Conservation (phyloP, 2,329 filamentous ascomycete species). For the Harringtonia lauricola region DNA sequence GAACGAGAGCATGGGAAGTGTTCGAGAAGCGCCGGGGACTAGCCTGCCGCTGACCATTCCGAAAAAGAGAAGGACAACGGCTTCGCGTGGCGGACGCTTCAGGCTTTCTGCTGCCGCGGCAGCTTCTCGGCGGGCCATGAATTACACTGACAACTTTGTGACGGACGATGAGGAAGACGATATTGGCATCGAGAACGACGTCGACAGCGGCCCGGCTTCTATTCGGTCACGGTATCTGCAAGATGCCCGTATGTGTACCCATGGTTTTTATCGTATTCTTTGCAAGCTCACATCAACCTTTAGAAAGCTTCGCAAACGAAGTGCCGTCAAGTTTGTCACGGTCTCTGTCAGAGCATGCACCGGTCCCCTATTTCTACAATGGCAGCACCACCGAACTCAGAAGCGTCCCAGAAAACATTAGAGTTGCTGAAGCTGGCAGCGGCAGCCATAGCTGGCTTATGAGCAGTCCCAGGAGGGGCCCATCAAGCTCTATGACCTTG, state of each 20-base stretch:
- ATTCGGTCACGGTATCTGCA: not conserved
- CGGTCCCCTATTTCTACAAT: too few relatives aligned
- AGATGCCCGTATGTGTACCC: not conserved
- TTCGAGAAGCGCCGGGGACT: conserved; percentile 12
- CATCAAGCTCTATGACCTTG: not conserved
- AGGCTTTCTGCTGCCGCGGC: not conserved
- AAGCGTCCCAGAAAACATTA: too few relatives aligned
- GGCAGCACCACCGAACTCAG: not conserved
- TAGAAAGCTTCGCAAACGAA: too few relatives aligned
- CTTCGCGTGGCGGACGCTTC: conserved; percentile 4
- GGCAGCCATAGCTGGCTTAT: not conserved
- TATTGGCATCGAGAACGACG: not conserved
- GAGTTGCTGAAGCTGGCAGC: too few relatives aligned
- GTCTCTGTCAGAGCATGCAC: too few relatives aligned
- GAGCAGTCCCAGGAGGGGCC: not conserved
- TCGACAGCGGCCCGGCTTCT: not conserved
- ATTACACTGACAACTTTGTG: conserved; percentile 7
- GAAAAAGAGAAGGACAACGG: conserved; percentile 19
- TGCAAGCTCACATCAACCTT: too few relatives aligned
- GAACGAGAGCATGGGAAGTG: conserved; percentile 16
- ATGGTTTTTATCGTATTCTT: too few relatives aligned
- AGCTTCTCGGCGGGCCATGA: conserved; percentile 1
- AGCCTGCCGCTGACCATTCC: conserved; percentile 21
- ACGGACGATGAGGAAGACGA: not conserved
- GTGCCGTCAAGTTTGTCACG: too few relatives aligned